Percentiles rank a stretch among this genome's conserved stretches.
Conservation (phyloP, 2,329 filamentous ascomycete species). For the Akanthomyces uredinophilus region DNA sequence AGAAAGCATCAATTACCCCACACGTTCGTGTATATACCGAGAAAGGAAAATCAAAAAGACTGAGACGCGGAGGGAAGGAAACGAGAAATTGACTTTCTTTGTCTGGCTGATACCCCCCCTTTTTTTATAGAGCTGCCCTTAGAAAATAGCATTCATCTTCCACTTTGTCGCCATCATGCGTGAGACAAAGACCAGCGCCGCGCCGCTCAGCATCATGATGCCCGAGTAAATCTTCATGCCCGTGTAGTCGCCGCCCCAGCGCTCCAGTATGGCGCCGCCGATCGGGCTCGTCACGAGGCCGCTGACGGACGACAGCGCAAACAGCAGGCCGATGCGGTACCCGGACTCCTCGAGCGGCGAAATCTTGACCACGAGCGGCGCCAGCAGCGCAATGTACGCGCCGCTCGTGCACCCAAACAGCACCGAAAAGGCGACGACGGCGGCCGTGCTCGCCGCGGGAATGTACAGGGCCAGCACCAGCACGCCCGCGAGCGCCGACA, state of each 20-base stretch:
- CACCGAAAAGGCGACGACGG: conserved; percentile 34
- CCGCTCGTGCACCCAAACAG: conserved; percentile 40
- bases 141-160: conserved; percentile 20
- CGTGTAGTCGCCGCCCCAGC: conserved; percentile 18
- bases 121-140: conserved; percentile 11
- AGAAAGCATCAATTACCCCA: background rate
- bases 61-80: background rate
- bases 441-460: conserved; percentile 25
- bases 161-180: conserved; percentile 20
- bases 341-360: conserved; percentile 48
- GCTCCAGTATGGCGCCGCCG: conserved; percentile 35
- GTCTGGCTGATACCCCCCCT: conserved; percentile 17
- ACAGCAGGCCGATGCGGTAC: conserved; percentile 37
- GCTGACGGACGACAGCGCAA: conserved; percentile 45
- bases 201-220: conserved; percentile 22
- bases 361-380: conserved; percentile 43
- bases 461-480: conserved; percentile 40
- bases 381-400: conserved; percentile 35
- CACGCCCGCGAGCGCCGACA: conserved; percentile 37
- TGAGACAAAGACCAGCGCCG: conserved; percentile 19
- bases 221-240: conserved; percentile 27
- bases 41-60: background rate
- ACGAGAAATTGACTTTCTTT: background rate
- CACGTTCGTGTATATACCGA: background rate
- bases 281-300: conserved; percentile 50